A percentile compares a stretch with the other conserved stretches of the same genome.
Evolutionary conservation across 345 rosid genomes (phyloP).

Genomic region (Draba incana): DNA sequence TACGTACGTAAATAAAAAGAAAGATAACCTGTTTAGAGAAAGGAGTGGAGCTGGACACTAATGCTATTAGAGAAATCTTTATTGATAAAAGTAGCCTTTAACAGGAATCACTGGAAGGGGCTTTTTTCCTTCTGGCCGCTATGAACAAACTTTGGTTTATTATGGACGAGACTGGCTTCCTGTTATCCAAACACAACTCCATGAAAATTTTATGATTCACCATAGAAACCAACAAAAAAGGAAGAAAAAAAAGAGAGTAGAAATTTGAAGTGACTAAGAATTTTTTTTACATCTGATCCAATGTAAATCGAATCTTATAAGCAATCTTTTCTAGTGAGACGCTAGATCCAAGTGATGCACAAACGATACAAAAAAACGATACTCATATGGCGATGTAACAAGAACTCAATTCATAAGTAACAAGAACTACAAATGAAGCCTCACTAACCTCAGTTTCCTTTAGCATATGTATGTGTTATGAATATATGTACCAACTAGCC

Average conservation of each 20-base stretch:
- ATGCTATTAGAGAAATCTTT: conserved; percentile 23
- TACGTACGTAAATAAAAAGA: conserved; percentile 12
- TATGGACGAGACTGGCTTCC: not conserved
- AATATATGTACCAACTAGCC: not conserved
- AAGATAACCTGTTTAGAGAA: conserved; percentile 18
- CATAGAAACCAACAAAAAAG: not conserved
- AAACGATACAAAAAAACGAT: not conserved
- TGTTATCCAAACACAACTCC: conserved; percentile 9
- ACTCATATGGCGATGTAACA: not conserved
- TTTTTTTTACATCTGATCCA: not conserved
- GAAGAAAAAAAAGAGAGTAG: no score
- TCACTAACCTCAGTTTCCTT: not conserved
- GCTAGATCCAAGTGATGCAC: conserved; percentile 5
- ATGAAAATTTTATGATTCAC: not conserved
- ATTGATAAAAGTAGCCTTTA: conserved; percentile 30
- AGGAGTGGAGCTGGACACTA: conserved; percentile 39
- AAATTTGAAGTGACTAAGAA: not conserved
- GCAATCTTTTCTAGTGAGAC: not conserved
- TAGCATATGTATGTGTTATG: not conserved
- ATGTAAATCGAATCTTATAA: not conserved
- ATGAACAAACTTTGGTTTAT: conserved; percentile 9
- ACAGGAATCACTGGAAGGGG: conserved; percentile 6
- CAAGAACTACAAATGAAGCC: conserved; percentile 1
- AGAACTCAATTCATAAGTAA: conserved; percentile 1
- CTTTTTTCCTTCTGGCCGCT: conserved; percentile 10